Conservation (phyloP, 2,329 filamentous ascomycete genomes). For the Curvularia lunata region DNA sequence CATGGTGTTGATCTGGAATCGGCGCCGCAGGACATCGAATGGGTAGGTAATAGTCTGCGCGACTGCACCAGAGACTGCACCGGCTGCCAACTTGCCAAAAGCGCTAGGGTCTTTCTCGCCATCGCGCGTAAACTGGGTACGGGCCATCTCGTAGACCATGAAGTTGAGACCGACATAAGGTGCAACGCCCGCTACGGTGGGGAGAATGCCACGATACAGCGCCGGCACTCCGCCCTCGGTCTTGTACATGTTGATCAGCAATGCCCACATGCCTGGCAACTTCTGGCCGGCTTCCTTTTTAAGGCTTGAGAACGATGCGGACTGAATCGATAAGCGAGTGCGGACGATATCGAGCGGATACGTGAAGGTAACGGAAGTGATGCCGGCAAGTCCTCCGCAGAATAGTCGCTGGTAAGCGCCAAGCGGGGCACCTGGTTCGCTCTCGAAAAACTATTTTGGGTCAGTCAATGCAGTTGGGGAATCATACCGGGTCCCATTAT, state of each 20-base stretch:
- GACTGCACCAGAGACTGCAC: constrained; percentile 92
- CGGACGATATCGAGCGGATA: constrained; percentile 98
- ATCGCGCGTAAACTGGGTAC: constrained; percentile 82
- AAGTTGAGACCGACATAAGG: constrained; percentile 98
- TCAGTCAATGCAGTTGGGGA: constrained; percentile 17
- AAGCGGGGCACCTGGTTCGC: constrained; percentile 74
- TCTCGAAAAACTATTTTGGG: constrained; percentile 72
- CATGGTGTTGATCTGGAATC: constrained; percentile 99
- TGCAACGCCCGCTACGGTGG: constrained; percentile 92
- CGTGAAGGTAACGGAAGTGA: constrained; percentile 93
- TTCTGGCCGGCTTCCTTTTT: constrained; percentile 57
- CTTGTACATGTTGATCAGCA: constrained; percentile 83
- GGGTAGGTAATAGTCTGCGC: constrained; percentile 98
- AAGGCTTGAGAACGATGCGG: constrained; percentile 88
- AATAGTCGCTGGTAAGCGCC: constrained; percentile 75
- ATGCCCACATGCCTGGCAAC: constrained; percentile 90
- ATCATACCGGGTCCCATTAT: background rate
- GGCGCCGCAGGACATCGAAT: constrained; percentile 89
- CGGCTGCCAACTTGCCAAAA: constrained; percentile 81
- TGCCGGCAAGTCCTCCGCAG: constrained; percentile 90
- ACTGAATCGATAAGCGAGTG: constrained; percentile 93
- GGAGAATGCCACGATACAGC: constrained; percentile 92
- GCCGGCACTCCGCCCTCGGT: constrained; percentile 84
- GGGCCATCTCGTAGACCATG: constrained; percentile 94
- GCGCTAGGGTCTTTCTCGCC: constrained; percentile 84